A percentile compares a stretch with the other conserved stretches of the same genome.
Conservation (phyloP, 257 asterid genomes). For the Lantana camara region DNA sequence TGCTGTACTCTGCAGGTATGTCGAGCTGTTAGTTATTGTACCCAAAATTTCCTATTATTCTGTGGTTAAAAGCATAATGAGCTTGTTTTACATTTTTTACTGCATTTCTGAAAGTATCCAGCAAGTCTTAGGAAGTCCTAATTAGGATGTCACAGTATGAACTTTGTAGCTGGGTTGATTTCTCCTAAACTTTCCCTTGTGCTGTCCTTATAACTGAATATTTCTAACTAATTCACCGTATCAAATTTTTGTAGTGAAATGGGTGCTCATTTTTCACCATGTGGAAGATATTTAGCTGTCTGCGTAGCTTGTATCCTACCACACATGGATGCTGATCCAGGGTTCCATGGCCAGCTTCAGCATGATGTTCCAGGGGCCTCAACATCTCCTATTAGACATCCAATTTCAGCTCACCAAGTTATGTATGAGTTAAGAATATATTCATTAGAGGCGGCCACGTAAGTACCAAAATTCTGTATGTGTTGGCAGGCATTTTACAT, state of each 20-base stretch:
- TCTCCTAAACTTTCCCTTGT: not conserved
- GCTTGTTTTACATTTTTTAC: constrained; percentile 13
- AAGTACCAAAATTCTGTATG: constrained; percentile 31
- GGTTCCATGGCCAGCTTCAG: constrained; percentile 64
- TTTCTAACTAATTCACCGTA: constrained; percentile 20
- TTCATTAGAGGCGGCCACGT: constrained; percentile 97
- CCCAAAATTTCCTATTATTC: constrained; percentile 3
- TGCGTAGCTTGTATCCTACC: constrained; percentile 96
- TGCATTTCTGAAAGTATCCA: constrained; percentile 11
- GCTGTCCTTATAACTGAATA: constrained; percentile 17
- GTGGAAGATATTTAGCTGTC: constrained; percentile 95
- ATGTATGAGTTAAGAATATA: constrained; percentile 91
- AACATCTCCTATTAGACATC: constrained; percentile 98
- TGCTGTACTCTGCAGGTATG: constrained; percentile 96
- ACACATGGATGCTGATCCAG: constrained; percentile 69
- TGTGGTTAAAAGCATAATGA: constrained; percentile 14
- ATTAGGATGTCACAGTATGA: constrained; percentile 15
- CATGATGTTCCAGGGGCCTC: constrained; percentile 70
- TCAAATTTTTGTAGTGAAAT: constrained; percentile 59
- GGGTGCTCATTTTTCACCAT: constrained; percentile 97
- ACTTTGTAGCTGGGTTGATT: constrained; percentile 1
- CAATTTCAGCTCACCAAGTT: constrained; percentile 82
- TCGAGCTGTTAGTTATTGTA: constrained; percentile 15
- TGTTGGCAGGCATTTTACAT: constrained; percentile 3
- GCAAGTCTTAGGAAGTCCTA: not conserved